Percentiles rank a stretch among this genome's conserved stretches.
Evolutionary conservation across 352 stramenopile genomes (phyloP).

Genomic region (Globisporangium polare): DNA sequence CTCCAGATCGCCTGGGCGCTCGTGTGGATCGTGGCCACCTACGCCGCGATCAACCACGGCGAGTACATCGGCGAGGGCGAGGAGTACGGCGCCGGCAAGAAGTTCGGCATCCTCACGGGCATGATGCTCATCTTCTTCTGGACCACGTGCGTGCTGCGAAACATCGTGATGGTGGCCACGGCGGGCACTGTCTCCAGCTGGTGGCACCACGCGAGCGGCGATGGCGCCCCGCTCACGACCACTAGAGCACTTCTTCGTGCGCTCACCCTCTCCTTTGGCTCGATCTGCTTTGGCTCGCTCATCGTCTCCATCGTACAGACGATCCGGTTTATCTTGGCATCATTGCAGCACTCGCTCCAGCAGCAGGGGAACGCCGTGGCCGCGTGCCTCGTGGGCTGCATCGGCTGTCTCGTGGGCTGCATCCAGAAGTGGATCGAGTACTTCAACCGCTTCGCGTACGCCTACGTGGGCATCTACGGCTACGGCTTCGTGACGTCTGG

Average conservation of each 20-base stretch:
- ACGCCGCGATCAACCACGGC: slow-evolving; percentile 51
- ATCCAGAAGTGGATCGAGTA: slow-evolving; percentile 65
- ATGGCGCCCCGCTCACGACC: slow-evolving; percentile 34
- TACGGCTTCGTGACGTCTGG: slow-evolving; percentile 50
- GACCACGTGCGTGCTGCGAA: slow-evolving; percentile 60
- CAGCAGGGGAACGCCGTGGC: slow-evolving; percentile 55
- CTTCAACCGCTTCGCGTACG: slow-evolving; percentile 76
- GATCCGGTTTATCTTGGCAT: slow-evolving; percentile 43
- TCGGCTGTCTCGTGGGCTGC: slow-evolving; percentile 52
- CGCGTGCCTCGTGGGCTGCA: slow-evolving; percentile 37
- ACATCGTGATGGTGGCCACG: slow-evolving; percentile 81
- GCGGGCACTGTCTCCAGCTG: slow-evolving; percentile 84
- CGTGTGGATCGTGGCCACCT: slow-evolving; percentile 71
- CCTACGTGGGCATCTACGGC: slow-evolving; percentile 72
- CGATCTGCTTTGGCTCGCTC: slow-evolving; percentile 81
- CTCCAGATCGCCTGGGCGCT: slow-evolving; percentile 70
- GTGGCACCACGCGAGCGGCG: slow-evolving; percentile 60
- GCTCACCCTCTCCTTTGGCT: slow-evolving; percentile 82
- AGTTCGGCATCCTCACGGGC: slow-evolving; percentile 39
- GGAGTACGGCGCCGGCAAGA: slow-evolving; percentile 28
- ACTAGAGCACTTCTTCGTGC: slow-evolving; percentile 44
- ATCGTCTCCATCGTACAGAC: slow-evolving; percentile 71
- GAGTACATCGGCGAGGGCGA: slow-evolving; percentile 37
- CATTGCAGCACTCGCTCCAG: slow-evolving; percentile 31
- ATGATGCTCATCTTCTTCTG: slow-evolving; percentile 84